These are phyloP conservation scores for Leucosporidium scottii DNA, from an alignment of 768 basidiomycete species.

Conservation along the genomic window DNA sequence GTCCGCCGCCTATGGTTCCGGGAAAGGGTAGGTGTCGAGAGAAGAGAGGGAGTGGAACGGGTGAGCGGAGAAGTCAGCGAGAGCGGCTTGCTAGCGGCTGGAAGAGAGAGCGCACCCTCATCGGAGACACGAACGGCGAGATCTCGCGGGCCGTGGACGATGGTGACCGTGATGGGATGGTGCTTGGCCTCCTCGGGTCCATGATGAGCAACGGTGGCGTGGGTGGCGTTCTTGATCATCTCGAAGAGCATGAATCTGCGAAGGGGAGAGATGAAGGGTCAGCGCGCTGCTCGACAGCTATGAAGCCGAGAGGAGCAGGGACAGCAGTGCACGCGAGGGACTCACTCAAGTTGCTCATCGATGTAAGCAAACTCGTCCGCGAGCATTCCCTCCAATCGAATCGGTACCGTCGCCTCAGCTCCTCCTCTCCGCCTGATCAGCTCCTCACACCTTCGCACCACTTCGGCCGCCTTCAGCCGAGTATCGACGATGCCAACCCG, in stretches of 20 bases:
- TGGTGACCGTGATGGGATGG: conserved; percentile 66
- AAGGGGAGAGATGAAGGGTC: neutral
- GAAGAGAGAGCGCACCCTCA: conserved; percentile 53
- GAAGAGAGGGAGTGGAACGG: neutral
- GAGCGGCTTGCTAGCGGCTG: neutral
- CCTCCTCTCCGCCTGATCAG: conserved; percentile 48
- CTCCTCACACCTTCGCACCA: conserved; percentile 61
- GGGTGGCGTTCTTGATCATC: conserved; percentile 62
- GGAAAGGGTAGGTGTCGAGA: neutral
- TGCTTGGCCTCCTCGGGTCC: conserved; percentile 27
- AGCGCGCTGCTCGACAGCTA: conserved; percentile 48
- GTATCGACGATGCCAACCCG: conserved; percentile 77
- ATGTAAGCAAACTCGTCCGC: conserved; percentile 73
- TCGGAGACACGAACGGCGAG: conserved; percentile 83
- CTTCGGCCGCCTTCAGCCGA: conserved; percentile 59
- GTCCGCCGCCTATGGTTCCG: conserved; percentile 16
- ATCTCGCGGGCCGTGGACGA: conserved; percentile 65
- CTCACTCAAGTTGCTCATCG: conserved; percentile 57
- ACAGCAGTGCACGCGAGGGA: too few species aligned
- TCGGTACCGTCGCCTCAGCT: conserved; percentile 44
- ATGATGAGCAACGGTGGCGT: conserved; percentile 44
- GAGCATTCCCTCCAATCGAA: conserved; percentile 67
- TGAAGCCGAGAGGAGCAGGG: too few species aligned
- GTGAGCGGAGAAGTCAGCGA: neutral
- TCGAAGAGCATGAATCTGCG: conserved; percentile 71